phyloP scores from a whole-genome alignment of 805 yeast genomes.

The Sugiyamaella lignohabitans region DNA sequence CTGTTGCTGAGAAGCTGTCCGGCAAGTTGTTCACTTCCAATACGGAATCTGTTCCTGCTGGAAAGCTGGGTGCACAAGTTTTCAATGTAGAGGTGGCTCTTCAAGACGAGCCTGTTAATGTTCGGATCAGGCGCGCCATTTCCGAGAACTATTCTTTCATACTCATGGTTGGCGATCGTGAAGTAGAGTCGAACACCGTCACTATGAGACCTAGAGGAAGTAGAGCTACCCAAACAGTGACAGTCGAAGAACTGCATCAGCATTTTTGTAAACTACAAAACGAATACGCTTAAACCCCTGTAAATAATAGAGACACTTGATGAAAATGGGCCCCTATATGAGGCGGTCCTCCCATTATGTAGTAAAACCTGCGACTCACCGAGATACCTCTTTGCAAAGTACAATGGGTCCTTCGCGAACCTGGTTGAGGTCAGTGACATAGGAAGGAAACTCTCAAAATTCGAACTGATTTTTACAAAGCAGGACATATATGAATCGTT shows the following conservation, averaged over 20 bases:
- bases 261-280: constrained; percentile 53
- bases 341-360: not conserved
- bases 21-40: constrained; percentile 24
- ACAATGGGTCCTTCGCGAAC: too few species aligned
- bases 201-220: constrained; percentile 58
- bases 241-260: constrained; percentile 45
- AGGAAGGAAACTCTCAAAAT: too few species aligned
- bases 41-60: constrained; percentile 27
- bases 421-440: too few species aligned
- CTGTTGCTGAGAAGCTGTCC: constrained; percentile 39
- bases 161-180: constrained; percentile 83
- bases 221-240: constrained; percentile 38
- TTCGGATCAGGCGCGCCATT: constrained; percentile 73
- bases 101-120: constrained; percentile 72
- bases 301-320: constrained; percentile 9
- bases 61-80: constrained; percentile 48
- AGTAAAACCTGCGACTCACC: not conserved
- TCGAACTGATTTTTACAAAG: too few species aligned
- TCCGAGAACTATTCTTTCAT: constrained; percentile 69
- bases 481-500: too few species aligned
- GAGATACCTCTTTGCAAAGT: not conserved
- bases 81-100: constrained; percentile 72
- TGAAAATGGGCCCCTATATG: too few species aligned
- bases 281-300: constrained; percentile 30
- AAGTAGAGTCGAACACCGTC: constrained; percentile 50